These are phyloP conservation scores for Moniliella sp. DNA, from an alignment of 1,284 basidiomycete species.

Conservation along the genomic window DNA sequence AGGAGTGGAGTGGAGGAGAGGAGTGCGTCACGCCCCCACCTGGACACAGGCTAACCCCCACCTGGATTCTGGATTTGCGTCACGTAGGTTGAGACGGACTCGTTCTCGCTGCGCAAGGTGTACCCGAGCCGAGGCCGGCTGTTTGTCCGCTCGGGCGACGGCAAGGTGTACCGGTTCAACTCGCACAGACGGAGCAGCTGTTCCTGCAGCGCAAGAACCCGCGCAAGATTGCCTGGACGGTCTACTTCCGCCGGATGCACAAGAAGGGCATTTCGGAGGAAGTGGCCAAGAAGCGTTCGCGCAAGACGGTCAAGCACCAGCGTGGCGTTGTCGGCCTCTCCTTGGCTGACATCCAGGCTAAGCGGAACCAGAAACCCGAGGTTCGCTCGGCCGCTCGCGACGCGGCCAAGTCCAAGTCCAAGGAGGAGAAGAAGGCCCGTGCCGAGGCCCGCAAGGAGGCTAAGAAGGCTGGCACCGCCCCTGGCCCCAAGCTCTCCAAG, in stretches of 20 bases:
- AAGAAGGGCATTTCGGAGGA: slow-evolving; percentile 99
- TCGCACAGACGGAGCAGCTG: slow-evolving; percentile 55
- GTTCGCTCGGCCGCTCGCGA: slow-evolving; percentile 60
- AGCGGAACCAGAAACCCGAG: slow-evolving; percentile 53
- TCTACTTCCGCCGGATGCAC: slow-evolving; percentile 91
- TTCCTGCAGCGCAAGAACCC: slow-evolving; percentile 99
- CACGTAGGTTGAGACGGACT: slow-evolving; percentile 34
- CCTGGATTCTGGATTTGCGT: too few relatives aligned
- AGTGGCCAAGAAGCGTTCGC: slow-evolving; percentile 89
- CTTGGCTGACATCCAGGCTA: slow-evolving; percentile 67
- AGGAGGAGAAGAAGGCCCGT: slow-evolving; percentile 56
- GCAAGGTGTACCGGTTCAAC: slow-evolving; percentile 34
- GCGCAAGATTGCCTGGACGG: slow-evolving; percentile 96
- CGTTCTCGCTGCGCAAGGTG: slow-evolving; percentile 33
- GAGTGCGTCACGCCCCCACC: too few relatives aligned
- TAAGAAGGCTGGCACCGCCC: slow-evolving; percentile 36
- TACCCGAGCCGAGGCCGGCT: slow-evolving; percentile 28
- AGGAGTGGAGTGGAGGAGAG: too few relatives aligned
- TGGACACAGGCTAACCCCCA: too few relatives aligned
- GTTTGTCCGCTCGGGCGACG: slow-evolving; percentile 33
- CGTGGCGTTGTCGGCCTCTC: slow-evolving; percentile 95
- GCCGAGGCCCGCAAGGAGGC: slow-evolving; percentile 25
- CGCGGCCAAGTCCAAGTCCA: slow-evolving; percentile 82
- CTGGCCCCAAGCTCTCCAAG: slow-evolving; percentile 62
- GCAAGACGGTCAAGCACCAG: slow-evolving; percentile 90